Percentiles rank a stretch among this genome's conserved stretches.
phyloP scores from a whole-genome alignment of 1,284 basidiomycete genomes.

The Ceratobasidium theobromae region DNA sequence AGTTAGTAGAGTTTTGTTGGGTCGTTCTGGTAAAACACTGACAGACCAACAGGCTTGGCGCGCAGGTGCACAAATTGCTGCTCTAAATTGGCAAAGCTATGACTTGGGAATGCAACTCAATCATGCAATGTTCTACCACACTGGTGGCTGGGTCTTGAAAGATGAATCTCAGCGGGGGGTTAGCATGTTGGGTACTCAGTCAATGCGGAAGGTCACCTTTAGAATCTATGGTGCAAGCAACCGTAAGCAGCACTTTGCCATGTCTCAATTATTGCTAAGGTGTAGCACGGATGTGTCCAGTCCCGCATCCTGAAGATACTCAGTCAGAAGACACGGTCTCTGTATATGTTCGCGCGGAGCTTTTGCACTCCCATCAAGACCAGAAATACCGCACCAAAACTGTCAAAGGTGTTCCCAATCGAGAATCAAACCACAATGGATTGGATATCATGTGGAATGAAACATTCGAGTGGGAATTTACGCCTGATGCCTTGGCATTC shows the following conservation, averaged over 20 bases:
- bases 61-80: slow-evolving; percentile 43
- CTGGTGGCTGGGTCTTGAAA: slow-evolving; percentile 26
- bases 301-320: slow-evolving; percentile 21
- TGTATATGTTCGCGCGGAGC: slow-evolving; percentile 26
- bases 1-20: slow-evolving; percentile 36
- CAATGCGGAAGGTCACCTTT: slow-evolving; percentile 15
- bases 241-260: background rate
- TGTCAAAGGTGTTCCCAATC: slow-evolving; percentile 2
- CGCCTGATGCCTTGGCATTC: slow-evolving; percentile 19
- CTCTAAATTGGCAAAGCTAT: slow-evolving; percentile 43
- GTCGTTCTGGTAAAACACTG: slow-evolving; percentile 19
- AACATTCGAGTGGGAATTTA: slow-evolving; percentile 17
- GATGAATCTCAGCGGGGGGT: background rate
- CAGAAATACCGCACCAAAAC: slow-evolving; percentile 30
- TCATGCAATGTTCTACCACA: slow-evolving; percentile 41
- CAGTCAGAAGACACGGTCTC: slow-evolving; percentile 22
- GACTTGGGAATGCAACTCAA: slow-evolving; percentile 42
- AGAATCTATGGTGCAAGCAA: slow-evolving; percentile 29
- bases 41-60: slow-evolving; percentile 23
- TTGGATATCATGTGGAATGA: slow-evolving; percentile 28
- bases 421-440: slow-evolving; percentile 12
- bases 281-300: background rate
- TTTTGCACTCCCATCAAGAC: slow-evolving; percentile 24
- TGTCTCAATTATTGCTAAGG: no score
- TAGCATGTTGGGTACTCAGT: background rate